A percentile compares a stretch with the other conserved stretches of the same genome.
phyloP scores from a whole-genome alignment of 202 grass and related monocot species.

The Panicum hallii region DNA sequence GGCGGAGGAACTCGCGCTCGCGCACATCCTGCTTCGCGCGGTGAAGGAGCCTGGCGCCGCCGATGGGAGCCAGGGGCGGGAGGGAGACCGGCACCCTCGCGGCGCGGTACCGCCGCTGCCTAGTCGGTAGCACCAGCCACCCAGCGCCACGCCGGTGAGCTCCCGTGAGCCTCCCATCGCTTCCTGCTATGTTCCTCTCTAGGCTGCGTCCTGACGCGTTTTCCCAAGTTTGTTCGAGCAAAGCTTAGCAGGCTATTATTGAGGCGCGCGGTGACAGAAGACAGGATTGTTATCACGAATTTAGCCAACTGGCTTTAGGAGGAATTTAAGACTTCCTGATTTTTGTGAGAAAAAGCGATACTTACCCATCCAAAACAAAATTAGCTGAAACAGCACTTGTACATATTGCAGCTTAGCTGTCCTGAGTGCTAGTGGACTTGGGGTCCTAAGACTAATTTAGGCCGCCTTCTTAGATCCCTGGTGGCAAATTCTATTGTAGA shows the following conservation, averaged over 20 bases:
- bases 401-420: neutral
- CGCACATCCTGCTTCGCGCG: conserved; percentile 47
- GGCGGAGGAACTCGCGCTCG: conserved; percentile 50
- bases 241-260: neutral
- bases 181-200: neutral
- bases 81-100: conserved; percentile 55
- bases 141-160: conserved; percentile 67
- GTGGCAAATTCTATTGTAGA: conserved; percentile 27
- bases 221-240: neutral
- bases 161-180: neutral
- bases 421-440: conserved; percentile 1
- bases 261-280: neutral
- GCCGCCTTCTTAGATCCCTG: neutral
- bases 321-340: neutral
- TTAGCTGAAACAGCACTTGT: neutral
- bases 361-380: neutral
- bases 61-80: conserved; percentile 52
- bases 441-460: neutral
- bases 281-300: neutral
- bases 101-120: conserved; percentile 43
- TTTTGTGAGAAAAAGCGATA: neutral
- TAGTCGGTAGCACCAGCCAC: conserved; percentile 56
- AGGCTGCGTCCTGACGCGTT: neutral
- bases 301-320: neutral
- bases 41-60: conserved; percentile 49